Evolutionary conservation across 2,329 filamentous ascomycete species (phyloP), one percentile per base, ranked within the genome.

Genomic region (Talaromyces pinophilus): DNA sequence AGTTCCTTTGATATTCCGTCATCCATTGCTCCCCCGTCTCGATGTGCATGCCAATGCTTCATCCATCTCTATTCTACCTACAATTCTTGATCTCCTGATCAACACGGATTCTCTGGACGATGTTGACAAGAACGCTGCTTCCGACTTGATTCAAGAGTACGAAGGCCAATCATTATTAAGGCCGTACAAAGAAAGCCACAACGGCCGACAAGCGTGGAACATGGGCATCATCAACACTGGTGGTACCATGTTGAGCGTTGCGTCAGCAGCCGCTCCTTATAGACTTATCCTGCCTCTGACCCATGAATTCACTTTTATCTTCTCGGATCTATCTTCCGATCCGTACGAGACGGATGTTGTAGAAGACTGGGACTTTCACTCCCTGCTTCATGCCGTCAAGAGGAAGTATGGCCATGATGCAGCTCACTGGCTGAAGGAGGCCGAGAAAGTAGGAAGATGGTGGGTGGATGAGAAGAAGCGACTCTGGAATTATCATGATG

Each of bases 261-360:
- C 88, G 88, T n/a, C 84, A 81, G 69, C 97, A 89, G 92, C 88
- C 88, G 72, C 92, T 92, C 82, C 77, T 48, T 77, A 85, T 96
- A 67, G 84, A 85, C 68, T 93, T 89, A 70, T 73, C 15, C 88
- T 97, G 63, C 88, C 91, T 5, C 88, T 94, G 72, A 86, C 91
- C 72, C 92, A 96, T 76, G 91, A 92, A 62, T 90, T 82, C 7
- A 70, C 72, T 33, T 78, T 73, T 67, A 67, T 71, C 38, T 81
- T 81, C 70, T 77, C 76, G 1, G 71, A 80, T 38, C 69, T 75
- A 5, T 70, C 70, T 1, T 69, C 67, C 5, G 78, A 81, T 63
- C 76, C 79, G 0, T 67, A 75, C 35, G 79, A 81, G 67, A 40
- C 71, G 1, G 50, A 76, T 8, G 69, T 72, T 1, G 67, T 78